Conservation (phyloP, 2,329 filamentous ascomycete genomes). For the Fusarium praegraminearum region DNA sequence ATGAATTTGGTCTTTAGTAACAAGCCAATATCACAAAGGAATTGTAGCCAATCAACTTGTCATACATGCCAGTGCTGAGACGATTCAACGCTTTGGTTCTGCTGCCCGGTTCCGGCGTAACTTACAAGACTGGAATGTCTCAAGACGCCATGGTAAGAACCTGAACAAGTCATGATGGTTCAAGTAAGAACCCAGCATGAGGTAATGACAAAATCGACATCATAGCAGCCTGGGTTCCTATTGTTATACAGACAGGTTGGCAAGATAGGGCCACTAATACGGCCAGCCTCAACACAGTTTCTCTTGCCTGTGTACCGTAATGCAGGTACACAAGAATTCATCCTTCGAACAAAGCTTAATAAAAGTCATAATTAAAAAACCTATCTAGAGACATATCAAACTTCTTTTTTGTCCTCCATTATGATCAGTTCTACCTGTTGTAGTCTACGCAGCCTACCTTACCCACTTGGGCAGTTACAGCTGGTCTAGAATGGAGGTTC, state of each 20-base stretch:
- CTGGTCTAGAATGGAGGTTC: neutral
- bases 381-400: neutral
- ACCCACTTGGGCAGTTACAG: slow-evolving; percentile 2
- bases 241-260: neutral
- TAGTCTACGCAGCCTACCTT: neutral
- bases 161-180: neutral
- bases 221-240: neutral
- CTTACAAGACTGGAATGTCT: neutral
- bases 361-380: neutral
- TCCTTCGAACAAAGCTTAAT: neutral
- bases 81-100: neutral
- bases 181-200: neutral
- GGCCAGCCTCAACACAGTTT: neutral
- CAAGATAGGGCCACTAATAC: neutral
- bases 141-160: neutral
- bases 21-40: neutral
- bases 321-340: neutral
- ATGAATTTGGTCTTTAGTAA: neutral
- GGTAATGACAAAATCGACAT: neutral
- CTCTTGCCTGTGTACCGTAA: neutral
- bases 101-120: neutral
- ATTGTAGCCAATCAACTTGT: neutral
- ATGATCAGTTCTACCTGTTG: neutral
- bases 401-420: neutral
- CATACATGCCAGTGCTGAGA: neutral